Evolutionary conservation across 192 early-diverging fungal genomes (phyloP).

Genomic region (Phycomyces blakesleeanus): DNA sequence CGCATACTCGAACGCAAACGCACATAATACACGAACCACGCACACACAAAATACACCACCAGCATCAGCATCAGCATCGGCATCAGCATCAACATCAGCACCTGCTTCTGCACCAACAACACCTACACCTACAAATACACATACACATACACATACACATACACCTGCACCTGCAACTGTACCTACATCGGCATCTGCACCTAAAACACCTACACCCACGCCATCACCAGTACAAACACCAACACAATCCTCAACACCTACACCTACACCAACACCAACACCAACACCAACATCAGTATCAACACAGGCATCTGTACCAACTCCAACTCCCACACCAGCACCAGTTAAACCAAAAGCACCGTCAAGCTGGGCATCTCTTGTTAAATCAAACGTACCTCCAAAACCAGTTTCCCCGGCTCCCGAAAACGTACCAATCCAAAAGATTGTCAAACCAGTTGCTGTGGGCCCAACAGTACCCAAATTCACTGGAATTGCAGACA

Average conservation of each 20-base stretch:
- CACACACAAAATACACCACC: background rate
- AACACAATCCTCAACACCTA: background rate
- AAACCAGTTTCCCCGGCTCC: constrained; percentile 5
- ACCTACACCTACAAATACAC: background rate
- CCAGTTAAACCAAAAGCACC: constrained; percentile 6
- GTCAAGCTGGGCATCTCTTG: constrained; percentile 42
- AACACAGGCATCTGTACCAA: too few relatives aligned
- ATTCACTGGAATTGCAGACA: constrained; percentile 31
- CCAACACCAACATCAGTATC: background rate
- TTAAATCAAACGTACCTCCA: constrained; percentile 14
- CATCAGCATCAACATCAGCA: background rate
- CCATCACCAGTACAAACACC: background rate
- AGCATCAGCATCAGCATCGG: background rate
- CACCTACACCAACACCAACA: background rate
- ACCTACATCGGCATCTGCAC: too few relatives aligned
- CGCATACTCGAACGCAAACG: too few relatives aligned
- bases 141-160: background rate
- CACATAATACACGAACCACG: too few relatives aligned
- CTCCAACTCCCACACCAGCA: background rate
- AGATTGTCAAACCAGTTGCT: constrained; percentile 1
- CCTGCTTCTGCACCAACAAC: too few relatives aligned
- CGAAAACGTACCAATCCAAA: background rate
- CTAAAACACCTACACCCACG: background rate
- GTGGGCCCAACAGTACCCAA: constrained; percentile 7
- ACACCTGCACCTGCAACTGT: background rate